These are phyloP conservation scores for Pythium aristosporum DNA, from an alignment of 352 stramenopile species.

Conservation along the genomic window DNA sequence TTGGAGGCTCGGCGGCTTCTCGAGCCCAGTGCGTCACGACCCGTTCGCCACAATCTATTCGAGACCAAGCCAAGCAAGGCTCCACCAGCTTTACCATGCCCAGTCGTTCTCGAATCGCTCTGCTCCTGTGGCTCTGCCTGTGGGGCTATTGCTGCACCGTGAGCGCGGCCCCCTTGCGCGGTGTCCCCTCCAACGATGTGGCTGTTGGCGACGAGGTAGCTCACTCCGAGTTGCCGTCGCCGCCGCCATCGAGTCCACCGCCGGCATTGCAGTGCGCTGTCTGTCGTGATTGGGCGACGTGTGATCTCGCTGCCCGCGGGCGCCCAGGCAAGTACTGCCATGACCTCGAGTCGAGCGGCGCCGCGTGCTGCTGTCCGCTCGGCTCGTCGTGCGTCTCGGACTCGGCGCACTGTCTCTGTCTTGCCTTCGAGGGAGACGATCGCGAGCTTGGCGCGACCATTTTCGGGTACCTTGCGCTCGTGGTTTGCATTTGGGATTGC, in stretches of 20 bases:
- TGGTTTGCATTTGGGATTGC: background rate
- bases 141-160: background rate
- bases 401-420: background rate
- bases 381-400: background rate
- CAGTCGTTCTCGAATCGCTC: background rate
- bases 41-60: too few relatives aligned
- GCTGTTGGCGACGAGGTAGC: too few relatives aligned
- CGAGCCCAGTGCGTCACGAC: too few relatives aligned
- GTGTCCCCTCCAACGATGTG: background rate
- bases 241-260: background rate
- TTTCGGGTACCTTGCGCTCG: background rate
- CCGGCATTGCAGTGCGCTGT: background rate
- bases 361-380: background rate
- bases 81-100: background rate
- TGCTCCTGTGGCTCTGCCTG: background rate
- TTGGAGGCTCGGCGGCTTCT: too few relatives aligned
- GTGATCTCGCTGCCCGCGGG: background rate
- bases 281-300: background rate
- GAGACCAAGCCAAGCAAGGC: too few relatives aligned
- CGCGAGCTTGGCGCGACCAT: too few relatives aligned
- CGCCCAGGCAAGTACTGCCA: background rate
- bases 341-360: background rate
- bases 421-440: too few relatives aligned
- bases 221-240: background rate
- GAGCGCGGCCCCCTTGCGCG: background rate